A percentile compares a stretch with the other conserved stretches of the same genome.
phyloP scores from a whole-genome alignment of 768 basidiomycete species.

The Chlorophyllum brunneum region DNA sequence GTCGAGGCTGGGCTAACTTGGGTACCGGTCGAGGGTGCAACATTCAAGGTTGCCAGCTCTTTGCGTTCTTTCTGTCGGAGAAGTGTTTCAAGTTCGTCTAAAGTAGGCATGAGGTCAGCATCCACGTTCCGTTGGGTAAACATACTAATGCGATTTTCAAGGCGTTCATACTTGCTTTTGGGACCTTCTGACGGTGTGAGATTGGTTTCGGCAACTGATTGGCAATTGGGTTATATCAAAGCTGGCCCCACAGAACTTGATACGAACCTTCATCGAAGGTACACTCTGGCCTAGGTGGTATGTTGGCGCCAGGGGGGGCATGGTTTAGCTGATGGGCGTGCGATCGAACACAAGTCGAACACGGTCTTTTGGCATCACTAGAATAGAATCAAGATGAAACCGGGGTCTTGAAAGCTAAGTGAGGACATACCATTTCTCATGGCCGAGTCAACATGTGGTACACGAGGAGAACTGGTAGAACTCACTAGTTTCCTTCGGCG shows the following conservation, averaged over 20 bases:
- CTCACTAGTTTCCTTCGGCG: conserved; percentile 70
- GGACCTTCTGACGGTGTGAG: conserved; percentile 42
- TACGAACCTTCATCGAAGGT: conserved; percentile 61
- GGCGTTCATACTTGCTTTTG: conserved; percentile 55
- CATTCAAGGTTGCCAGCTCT: background rate
- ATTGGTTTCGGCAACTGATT: conserved; percentile 36
- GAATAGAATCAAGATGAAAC: conserved; percentile 1
- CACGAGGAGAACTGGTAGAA: conserved; percentile 7
- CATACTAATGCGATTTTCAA: conserved; percentile 70
- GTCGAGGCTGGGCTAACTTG: background rate
- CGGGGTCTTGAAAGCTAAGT: background rate
- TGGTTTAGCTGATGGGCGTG: conserved; percentile 67
- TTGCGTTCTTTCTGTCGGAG: conserved; percentile 51
- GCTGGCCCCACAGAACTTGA: conserved; percentile 1
- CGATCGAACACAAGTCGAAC: conserved; percentile 73
- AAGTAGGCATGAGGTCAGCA: background rate
- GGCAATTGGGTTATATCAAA: background rate
- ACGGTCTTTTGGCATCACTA: conserved; percentile 75
- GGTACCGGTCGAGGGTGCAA: background rate
- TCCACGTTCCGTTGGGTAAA: conserved; percentile 8
- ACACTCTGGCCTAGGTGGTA: conserved; percentile 61
- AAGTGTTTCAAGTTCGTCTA: conserved; percentile 68
- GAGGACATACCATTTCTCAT: conserved; percentile 56
- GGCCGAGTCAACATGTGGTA: conserved; percentile 10
- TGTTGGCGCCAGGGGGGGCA: conserved; percentile 49